Base-by-base conservation (phyloP, 192 early-diverging fungal genomes). In the Cladochytrium replicatum region DNA sequence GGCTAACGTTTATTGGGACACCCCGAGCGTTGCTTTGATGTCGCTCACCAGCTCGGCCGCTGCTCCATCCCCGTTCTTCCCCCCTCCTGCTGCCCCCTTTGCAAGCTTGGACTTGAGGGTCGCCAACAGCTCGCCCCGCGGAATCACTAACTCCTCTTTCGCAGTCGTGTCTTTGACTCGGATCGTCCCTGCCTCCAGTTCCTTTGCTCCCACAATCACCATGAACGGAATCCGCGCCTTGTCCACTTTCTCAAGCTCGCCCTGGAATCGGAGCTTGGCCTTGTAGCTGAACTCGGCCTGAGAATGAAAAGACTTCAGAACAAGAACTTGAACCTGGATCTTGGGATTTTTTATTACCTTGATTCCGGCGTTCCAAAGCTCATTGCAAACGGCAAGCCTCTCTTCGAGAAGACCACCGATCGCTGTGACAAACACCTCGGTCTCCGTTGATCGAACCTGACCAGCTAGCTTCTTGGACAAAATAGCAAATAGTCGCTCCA, bases 401-500 rank as follows among this genome's bases (percentile, higher is more conserved):
- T 91, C 91, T 60, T 83, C 81, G 8, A 99, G 66, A 47, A 89
- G 66, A 0, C 91, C 91, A 7, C 74, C 78, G 7, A 86, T 60
- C 13, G 78, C 77, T 25, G 91, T 85, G 4, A 97, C 84, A 63
- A 87, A 93, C 11, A 97, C 92, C 54, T 92, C 64, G 4, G 66
- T 88, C 78, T 53, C 78, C 65, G 68, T 92, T 83, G 64, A 91
- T 73, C 52, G 74, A 57, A 11, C 52, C 60, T 31, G 65, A 56
- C 29, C 54, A 46, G 69, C 59, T 50, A 72, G 64, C 54, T 88
- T 87, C 29, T 58, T 60, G 68, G 79, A 69, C 29, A 91, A 48
- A 40, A 98, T 75, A 25, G 92, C 87, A 55, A 88, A 97, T 19
- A 99, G 82, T 29, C 95, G 86, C 66, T 99, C 95, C 2, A 99